A percentile compares a stretch with the other conserved stretches of the same genome.
Conservation (phyloP, 2,329 filamentous ascomycete genomes). For the Leptodontidium sp. region DNA sequence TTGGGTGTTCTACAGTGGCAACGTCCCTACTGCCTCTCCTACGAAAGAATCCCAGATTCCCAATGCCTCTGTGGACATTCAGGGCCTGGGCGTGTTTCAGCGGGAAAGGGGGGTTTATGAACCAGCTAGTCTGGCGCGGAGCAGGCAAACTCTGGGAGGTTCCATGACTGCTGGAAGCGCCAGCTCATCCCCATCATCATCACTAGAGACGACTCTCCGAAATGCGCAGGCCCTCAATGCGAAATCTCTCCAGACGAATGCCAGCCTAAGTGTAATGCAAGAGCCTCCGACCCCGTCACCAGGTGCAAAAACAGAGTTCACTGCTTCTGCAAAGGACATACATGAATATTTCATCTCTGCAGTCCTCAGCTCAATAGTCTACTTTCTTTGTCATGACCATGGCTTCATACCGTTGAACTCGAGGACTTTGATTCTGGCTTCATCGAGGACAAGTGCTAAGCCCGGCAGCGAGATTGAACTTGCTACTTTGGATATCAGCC, state of each 20-base stretch:
- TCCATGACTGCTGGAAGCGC: slow-evolving; percentile 38
- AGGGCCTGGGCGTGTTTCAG: slow-evolving; percentile 35
- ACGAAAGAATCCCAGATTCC: slow-evolving; percentile 19
- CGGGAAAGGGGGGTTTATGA: slow-evolving; percentile 44
- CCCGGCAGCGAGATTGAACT: slow-evolving; percentile 38
- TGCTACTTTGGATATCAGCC: slow-evolving; percentile 45
- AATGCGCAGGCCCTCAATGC: slow-evolving; percentile 42
- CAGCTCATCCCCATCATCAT: slow-evolving; percentile 44
- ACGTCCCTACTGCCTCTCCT: slow-evolving; percentile 26
- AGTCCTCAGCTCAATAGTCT: slow-evolving; percentile 45
- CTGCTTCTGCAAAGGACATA: slow-evolving; percentile 40
- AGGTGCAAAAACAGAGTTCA: slow-evolving; percentile 35
- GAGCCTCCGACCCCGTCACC: slow-evolving; percentile 40
- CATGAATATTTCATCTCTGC: slow-evolving; percentile 48
- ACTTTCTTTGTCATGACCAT: slow-evolving; percentile 45
- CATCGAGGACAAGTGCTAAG: slow-evolving; percentile 24
- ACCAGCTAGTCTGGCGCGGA: slow-evolving; percentile 40
- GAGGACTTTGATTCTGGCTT: slow-evolving; percentile 43
- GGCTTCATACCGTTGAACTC: slow-evolving; percentile 47
- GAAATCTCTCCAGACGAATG: slow-evolving; percentile 37
- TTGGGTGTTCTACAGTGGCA: slow-evolving; percentile 42
- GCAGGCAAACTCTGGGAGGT: slow-evolving; percentile 34
- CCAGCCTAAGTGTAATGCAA: slow-evolving; percentile 29
- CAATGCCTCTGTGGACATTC: slow-evolving; percentile 32
- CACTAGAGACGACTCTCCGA: slow-evolving; percentile 39